phyloP scores from a whole-genome alignment of 495 filamentous ascomycete genomes.

The Rusavskia elegans region DNA sequence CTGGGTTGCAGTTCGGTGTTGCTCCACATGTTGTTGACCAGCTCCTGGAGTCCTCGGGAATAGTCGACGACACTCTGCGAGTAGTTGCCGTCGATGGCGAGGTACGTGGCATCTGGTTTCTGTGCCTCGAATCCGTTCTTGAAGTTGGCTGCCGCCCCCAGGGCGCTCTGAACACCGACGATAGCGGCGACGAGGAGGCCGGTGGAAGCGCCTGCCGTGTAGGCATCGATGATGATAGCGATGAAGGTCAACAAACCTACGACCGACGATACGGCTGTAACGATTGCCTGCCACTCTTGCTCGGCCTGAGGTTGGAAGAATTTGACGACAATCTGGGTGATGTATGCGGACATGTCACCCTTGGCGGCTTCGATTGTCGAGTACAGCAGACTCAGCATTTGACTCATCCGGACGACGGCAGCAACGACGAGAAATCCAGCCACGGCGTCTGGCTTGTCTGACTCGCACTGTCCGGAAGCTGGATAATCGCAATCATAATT shows the following conservation, averaged over 20 bases:
- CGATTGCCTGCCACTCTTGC: neutral
- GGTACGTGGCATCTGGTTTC: neutral
- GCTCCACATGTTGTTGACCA: neutral
- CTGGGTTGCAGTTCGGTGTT: neutral
- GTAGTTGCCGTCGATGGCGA: neutral
- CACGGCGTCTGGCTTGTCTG: neutral
- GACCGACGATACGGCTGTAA: neutral
- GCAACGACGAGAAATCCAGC: neutral
- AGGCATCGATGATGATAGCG: neutral
- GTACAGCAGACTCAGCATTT: neutral
- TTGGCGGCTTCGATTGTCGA: neutral
- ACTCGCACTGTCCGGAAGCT: neutral
- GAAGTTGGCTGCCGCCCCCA: neutral
- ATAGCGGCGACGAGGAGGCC: neutral
- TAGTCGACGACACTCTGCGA: neutral
- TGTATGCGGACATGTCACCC: neutral
- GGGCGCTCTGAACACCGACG: neutral
- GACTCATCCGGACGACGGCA: neutral
- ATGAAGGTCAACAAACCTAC: neutral
- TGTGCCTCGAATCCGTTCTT: neutral
- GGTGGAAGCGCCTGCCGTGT: neutral
- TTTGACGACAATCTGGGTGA: neutral
- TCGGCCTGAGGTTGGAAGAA: neutral
- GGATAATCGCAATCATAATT: neutral
- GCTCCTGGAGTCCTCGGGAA: neutral